Evolutionary conservation across 495 filamentous ascomycete species (phyloP).

Genomic region (Podospora fimiseda): DNA sequence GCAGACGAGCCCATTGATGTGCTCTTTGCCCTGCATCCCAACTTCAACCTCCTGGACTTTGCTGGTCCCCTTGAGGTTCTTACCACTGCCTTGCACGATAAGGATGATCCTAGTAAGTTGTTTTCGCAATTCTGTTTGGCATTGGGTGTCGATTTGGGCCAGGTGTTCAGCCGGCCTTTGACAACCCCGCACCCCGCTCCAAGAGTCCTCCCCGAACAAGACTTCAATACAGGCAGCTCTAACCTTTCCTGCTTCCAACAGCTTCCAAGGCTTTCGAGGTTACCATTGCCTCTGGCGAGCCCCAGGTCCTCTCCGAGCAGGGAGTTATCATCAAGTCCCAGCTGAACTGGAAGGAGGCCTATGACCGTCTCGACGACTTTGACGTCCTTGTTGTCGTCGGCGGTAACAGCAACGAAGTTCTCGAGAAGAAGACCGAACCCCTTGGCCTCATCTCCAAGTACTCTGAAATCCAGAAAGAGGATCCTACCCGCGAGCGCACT

Average conservation of each 20-base stretch:
- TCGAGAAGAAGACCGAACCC: constrained; percentile 56
- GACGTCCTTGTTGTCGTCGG: constrained; percentile 68
- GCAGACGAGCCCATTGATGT: constrained; percentile 46
- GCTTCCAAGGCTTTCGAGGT: constrained; percentile 58
- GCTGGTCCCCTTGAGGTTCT: constrained; percentile 62
- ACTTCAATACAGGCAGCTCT: constrained; percentile 9
- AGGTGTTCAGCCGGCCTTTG: background rate
- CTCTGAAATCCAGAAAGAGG: constrained; percentile 58
- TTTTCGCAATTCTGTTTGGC: constrained; percentile 1
- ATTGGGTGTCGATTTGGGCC: background rate
- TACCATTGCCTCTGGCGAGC: constrained; percentile 54
- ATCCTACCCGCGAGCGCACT: constrained; percentile 64
- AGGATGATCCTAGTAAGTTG: constrained; percentile 54
- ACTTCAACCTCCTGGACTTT: constrained; percentile 56
- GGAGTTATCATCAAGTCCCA: constrained; percentile 72
- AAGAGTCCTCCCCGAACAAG: background rate
- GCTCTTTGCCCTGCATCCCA: constrained; percentile 44
- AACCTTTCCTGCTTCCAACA: constrained; percentile 20
- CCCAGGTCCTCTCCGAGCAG: constrained; percentile 56
- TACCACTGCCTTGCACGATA: constrained; percentile 51
- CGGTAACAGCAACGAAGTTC: constrained; percentile 46
- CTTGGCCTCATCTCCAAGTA: constrained; percentile 58
- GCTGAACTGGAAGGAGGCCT: constrained; percentile 58
- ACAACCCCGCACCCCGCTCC: constrained; percentile 4
- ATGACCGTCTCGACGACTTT: constrained; percentile 58